Conservation (phyloP, 495 filamentous ascomycete genomes). For the Sordaria brevicollis region DNA sequence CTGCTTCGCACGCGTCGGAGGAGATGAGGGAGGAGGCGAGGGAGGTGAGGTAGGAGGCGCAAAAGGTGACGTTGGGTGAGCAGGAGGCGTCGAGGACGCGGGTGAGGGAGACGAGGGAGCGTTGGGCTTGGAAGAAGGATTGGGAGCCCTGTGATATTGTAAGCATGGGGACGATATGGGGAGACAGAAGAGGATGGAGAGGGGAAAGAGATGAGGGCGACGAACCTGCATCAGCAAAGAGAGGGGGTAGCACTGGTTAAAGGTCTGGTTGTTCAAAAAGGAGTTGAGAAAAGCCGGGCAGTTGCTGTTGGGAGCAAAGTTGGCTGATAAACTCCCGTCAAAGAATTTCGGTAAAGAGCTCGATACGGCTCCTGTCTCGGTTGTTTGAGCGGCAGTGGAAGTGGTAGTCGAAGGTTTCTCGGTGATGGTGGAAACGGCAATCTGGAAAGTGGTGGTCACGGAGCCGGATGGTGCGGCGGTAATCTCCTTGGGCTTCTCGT, state of each 20-base stretch:
- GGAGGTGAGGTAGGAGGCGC: constrained; percentile 45
- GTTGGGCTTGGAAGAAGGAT: constrained; percentile 66
- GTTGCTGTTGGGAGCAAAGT: constrained; percentile 45
- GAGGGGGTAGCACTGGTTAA: constrained; percentile 60
- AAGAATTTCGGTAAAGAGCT: constrained; percentile 56
- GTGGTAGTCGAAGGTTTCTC: constrained; percentile 10
- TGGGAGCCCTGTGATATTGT: constrained; percentile 36
- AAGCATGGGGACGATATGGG: constrained; percentile 31
- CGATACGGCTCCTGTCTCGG: background rate
- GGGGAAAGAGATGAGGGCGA: background rate
- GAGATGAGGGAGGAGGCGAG: constrained; percentile 50
- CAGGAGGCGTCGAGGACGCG: constrained; percentile 64
- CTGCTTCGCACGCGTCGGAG: constrained; percentile 54
- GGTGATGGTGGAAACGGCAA: constrained; percentile 26
- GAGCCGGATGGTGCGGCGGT: constrained; percentile 6
- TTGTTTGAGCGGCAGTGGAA: constrained; percentile 16
- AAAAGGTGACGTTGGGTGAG: constrained; percentile 46
- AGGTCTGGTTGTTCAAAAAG: constrained; percentile 53
- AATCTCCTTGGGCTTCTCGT: no score
- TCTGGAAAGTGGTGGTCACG: constrained; percentile 24
- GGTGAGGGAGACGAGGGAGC: constrained; percentile 54
- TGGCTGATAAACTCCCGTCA: constrained; percentile 57
- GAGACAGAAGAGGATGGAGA: background rate
- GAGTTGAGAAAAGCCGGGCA: constrained; percentile 60
- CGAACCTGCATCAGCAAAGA: constrained; percentile 60